Percentiles rank a stretch among this genome's conserved stretches.
Evolutionary conservation across 139 green algal species (phyloP).

Genomic region (Ettlia oleoabundans): DNA sequence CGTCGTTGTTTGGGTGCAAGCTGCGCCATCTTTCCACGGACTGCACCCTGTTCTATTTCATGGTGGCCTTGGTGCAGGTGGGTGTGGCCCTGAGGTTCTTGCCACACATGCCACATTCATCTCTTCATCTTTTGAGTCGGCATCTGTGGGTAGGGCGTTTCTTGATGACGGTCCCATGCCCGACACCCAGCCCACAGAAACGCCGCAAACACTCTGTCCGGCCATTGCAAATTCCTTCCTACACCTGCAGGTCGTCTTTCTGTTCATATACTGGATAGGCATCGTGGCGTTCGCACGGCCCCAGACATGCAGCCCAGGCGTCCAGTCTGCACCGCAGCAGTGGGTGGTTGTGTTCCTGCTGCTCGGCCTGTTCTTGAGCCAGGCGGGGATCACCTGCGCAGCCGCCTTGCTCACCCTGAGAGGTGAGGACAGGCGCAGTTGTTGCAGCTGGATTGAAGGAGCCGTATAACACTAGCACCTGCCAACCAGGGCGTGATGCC

Average conservation of each 20-base stretch:
- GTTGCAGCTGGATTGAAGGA: neutral
- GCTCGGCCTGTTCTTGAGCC: conserved; percentile 7
- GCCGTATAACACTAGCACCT: too few relatives aligned
- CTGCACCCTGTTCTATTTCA: conserved; percentile 8
- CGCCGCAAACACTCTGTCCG: too few relatives aligned
- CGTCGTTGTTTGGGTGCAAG: conserved; percentile 1
- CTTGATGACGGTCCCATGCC: too few relatives aligned
- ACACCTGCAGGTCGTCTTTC: conserved; percentile 13
- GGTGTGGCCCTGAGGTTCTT: neutral
- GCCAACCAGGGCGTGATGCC: too few relatives aligned
- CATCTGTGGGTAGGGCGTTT: too few relatives aligned
- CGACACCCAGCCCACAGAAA: too few relatives aligned
- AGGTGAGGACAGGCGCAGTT: neutral
- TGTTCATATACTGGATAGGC: conserved; percentile 38
- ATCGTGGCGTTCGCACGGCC: conserved; percentile 13
- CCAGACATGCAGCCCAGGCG: neutral
- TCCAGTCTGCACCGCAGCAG: neutral
- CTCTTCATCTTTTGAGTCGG: too few relatives aligned
- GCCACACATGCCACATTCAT: too few relatives aligned
- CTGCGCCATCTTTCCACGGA: conserved; percentile 26
- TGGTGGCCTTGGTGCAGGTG: conserved; percentile 4
- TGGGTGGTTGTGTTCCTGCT: neutral
- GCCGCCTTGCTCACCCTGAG: neutral
- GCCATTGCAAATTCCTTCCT: too few relatives aligned
- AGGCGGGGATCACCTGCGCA: neutral